These are phyloP conservation scores for Vitis rupestris DNA, from an alignment of 164 flowering plant species.

Conservation along the genomic window DNA sequence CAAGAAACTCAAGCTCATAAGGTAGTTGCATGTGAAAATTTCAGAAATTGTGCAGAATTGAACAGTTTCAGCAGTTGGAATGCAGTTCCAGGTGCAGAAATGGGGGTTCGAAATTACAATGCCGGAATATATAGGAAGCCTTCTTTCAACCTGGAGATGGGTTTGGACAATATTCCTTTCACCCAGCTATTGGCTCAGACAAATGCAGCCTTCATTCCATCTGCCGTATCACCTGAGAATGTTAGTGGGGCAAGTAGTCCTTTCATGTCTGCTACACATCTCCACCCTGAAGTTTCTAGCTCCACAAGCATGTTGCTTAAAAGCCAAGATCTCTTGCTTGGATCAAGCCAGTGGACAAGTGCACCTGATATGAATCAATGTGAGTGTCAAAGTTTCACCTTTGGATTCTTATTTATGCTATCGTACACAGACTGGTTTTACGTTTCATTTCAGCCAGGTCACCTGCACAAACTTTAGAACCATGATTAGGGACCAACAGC, in stretches of 20 bases:
- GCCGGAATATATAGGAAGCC: background rate
- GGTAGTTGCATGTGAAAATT: slow-evolving; percentile 4
- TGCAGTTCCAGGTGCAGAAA: background rate
- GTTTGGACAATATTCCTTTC: slow-evolving; percentile 21
- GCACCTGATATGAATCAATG: slow-evolving; percentile 2
- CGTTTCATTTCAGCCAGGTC: background rate
- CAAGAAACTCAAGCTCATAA: slow-evolving; percentile 1
- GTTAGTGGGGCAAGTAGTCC: slow-evolving; percentile 1
- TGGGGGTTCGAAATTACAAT: background rate
- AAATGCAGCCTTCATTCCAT: slow-evolving; percentile 8
- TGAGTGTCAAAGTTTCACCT: background rate
- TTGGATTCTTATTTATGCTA: no score
- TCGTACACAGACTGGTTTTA: background rate
- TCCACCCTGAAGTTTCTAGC: background rate
- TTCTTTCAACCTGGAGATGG: background rate
- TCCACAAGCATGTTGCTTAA: background rate
- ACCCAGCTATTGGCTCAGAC: slow-evolving; percentile 34
- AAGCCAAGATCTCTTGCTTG: background rate
- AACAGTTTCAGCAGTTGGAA: background rate
- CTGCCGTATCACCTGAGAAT: background rate
- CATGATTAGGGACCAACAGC: no score
- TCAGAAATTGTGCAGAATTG: background rate
- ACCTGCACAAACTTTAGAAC: background rate
- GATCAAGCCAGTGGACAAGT: slow-evolving; percentile 1
- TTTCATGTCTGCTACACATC: background rate